A percentile compares a stretch with the other conserved stretches of the same genome.
These are phyloP conservation scores for Aspergillus fumigatus DNA, from an alignment of 2,329 filamentous ascomycete genomes.

Conservation along the genomic window DNA sequence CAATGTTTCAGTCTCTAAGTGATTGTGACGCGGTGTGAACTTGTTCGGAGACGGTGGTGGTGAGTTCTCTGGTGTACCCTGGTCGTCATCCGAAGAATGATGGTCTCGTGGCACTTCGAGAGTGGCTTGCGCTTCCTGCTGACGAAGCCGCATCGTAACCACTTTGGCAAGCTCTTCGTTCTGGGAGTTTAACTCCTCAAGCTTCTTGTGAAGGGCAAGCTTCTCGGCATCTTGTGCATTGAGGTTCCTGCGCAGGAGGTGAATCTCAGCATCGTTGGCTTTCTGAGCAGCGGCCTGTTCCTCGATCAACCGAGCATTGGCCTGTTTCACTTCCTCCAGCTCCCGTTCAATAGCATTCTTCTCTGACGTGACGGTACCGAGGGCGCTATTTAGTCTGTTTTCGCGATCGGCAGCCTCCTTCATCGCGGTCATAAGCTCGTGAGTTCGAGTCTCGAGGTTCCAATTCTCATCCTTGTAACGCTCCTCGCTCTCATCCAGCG, in stretches of 20 bases:
- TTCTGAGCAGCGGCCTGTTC: constrained; percentile 74
- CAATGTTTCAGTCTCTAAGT: constrained; percentile 91
- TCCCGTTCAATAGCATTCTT: constrained; percentile 78
- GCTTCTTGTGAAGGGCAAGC: constrained; percentile 70
- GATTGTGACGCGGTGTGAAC: constrained; percentile 80
- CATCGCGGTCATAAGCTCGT: constrained; percentile 69
- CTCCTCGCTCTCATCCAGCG: constrained; percentile 87
- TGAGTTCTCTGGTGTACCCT: constrained; percentile 79
- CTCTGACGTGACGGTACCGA: constrained; percentile 67
- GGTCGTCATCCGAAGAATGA: constrained; percentile 61
- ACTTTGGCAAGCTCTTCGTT: constrained; percentile 88
- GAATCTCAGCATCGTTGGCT: constrained; percentile 83
- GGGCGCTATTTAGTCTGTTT: constrained; percentile 69
- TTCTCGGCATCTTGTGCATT: constrained; percentile 74
- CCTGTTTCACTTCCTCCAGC: constrained; percentile 81
- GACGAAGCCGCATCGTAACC: constrained; percentile 67
- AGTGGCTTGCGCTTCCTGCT: constrained; percentile 60
- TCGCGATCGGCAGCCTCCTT: constrained; percentile 78
- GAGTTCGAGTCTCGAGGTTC: constrained; percentile 88
- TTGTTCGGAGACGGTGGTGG: constrained; percentile 88
- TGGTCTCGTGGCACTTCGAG: constrained; percentile 58
- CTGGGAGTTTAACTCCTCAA: constrained; percentile 82
- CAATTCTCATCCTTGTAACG: constrained; percentile 98
- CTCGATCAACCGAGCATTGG: constrained; percentile 72
- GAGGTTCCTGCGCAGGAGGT: constrained; percentile 74